Evolutionary conservation across 2,329 filamentous ascomycete genomes (phyloP).

Genomic region (Nemania sp.): DNA sequence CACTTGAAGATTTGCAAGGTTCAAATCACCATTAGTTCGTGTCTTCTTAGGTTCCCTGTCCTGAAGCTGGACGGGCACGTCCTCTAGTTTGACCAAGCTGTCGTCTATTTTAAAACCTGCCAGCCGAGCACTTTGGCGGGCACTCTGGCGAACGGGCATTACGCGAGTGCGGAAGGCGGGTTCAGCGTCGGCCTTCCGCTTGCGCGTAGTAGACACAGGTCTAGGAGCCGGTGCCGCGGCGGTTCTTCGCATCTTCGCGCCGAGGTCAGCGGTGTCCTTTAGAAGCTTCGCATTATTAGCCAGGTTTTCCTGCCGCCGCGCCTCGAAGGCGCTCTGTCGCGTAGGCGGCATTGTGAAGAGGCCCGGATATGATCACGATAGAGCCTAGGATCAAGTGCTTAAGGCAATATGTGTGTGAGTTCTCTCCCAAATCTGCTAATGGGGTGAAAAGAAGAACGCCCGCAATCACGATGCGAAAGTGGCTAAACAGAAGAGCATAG

Average conservation of each 20-base stretch:
- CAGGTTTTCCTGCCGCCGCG: conserved; percentile 82
- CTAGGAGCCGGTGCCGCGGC: conserved; percentile 57
- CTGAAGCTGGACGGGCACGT: conserved; percentile 43
- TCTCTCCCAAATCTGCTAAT: too few species aligned
- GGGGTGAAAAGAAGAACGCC: too few species aligned
- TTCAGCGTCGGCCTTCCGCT: conserved; percentile 46
- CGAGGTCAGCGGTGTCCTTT: conserved; percentile 73
- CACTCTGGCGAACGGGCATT: conserved; percentile 60
- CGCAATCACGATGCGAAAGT: background rate
- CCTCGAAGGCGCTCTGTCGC: conserved; percentile 82
- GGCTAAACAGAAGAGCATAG: background rate
- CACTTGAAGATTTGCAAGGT: conserved; percentile 76
- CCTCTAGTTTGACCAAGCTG: conserved; percentile 53
- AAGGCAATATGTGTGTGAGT: background rate
- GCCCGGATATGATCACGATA: background rate
- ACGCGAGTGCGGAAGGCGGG: conserved; percentile 52
- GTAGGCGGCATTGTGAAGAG: conserved; percentile 51
- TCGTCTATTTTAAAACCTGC: conserved; percentile 57
- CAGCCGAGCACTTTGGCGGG: conserved; percentile 61
- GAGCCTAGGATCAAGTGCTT: background rate
- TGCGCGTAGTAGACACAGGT: conserved; percentile 44
- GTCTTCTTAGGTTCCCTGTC: conserved; percentile 60
- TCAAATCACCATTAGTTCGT: conserved; percentile 61
- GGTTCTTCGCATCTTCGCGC: conserved; percentile 67
- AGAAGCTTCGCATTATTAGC: conserved; percentile 78